These are phyloP conservation scores for Linnemannia schmuckeri DNA, from an alignment of 192 early-diverging fungal genomes.

Conservation along the genomic window DNA sequence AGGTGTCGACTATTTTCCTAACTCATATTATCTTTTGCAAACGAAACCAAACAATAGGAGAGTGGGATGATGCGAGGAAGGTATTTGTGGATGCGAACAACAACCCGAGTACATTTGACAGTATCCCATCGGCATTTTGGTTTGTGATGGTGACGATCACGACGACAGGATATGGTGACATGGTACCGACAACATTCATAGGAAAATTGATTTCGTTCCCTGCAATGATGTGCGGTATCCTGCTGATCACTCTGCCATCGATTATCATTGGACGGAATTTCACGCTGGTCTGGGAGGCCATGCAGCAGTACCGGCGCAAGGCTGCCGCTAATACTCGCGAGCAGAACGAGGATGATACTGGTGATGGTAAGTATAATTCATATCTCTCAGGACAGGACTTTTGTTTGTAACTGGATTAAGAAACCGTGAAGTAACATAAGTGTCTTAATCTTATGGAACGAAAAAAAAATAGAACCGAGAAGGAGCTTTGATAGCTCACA, in stretches of 20 bases:
- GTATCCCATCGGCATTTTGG: constrained; percentile 82
- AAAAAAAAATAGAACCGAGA: constrained; percentile 18
- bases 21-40: background rate
- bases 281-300: constrained; percentile 82
- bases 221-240: constrained; percentile 82
- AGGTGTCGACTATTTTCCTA: too few species aligned
- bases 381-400: background rate
- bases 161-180: constrained; percentile 82
- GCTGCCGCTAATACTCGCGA: constrained; percentile 6
- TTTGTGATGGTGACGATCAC: constrained; percentile 83
- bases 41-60: constrained; percentile 21
- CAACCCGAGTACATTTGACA: constrained; percentile 76
- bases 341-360: constrained; percentile 13
- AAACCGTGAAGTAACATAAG: too few species aligned
- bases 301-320: constrained; percentile 58
- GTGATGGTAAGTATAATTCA: background rate
- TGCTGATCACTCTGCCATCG: constrained; percentile 83
- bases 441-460: background rate
- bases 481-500: constrained; percentile 50
- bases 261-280: constrained; percentile 87
- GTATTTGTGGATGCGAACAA: constrained; percentile 73
- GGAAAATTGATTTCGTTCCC: constrained; percentile 84
- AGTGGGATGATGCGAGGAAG: constrained; percentile 72
- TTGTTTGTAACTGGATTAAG: background rate
- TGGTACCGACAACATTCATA: constrained; percentile 81